These are phyloP conservation scores for Mortierella hygrophila DNA, from an alignment of 192 early-diverging fungal species.

Conservation along the genomic window DNA sequence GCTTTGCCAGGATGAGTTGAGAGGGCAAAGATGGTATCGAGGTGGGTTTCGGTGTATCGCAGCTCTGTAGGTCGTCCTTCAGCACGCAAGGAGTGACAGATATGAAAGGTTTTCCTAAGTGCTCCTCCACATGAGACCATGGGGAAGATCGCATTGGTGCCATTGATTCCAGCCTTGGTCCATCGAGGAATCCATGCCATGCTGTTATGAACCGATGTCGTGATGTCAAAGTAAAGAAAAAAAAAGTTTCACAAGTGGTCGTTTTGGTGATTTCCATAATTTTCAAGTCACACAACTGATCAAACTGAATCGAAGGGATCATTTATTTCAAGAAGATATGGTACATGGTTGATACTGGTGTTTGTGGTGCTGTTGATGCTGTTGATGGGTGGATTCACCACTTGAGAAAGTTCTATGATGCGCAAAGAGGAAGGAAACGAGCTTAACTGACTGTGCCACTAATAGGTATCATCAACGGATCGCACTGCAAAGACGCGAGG, in stretches of 20 bases:
- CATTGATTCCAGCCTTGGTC: not conserved
- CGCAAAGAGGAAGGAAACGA: not conserved
- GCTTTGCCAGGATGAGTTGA: conserved; percentile 82
- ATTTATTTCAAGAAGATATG: not conserved
- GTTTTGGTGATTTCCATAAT: not conserved
- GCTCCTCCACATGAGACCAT: not conserved
- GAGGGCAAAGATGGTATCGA: conserved; percentile 80
- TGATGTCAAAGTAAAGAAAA: not conserved
- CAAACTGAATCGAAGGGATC: no score
- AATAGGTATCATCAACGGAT: not conserved
- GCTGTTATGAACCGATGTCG: not conserved
- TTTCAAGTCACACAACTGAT: not conserved
- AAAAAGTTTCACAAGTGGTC: not conserved
- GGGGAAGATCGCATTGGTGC: not conserved
- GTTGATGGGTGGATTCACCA: not conserved
- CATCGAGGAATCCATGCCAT: conserved; percentile 5
- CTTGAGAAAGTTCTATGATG: not conserved
- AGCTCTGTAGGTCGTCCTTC: conserved; percentile 9
- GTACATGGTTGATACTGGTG: not conserved
- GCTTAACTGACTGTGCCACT: not conserved
- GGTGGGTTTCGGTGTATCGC: conserved; percentile 43
- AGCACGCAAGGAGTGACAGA: not conserved
- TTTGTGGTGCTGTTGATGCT: not conserved
- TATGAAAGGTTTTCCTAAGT: not conserved
- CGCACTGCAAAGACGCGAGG: not conserved